These are phyloP conservation scores for Aspergillus nidulans DNA, from an alignment of 495 filamentous ascomycete genomes.

Conservation along the genomic window DNA sequence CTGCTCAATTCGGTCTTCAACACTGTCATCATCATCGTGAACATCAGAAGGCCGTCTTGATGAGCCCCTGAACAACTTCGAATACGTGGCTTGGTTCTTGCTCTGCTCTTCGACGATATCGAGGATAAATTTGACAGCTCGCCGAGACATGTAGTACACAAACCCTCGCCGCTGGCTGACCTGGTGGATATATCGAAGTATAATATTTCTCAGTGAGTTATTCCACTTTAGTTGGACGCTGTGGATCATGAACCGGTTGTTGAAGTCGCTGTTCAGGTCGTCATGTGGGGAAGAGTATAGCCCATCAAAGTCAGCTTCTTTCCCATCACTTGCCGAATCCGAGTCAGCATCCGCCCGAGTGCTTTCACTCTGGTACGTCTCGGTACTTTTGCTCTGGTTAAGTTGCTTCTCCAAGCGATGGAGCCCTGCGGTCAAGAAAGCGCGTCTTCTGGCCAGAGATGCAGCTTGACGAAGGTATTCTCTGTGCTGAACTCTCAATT, in stretches of 20 bases:
- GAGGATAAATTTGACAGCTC: conserved; percentile 95
- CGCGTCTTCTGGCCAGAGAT: conserved; percentile 66
- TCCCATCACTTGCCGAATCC: conserved; percentile 37
- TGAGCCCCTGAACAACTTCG: conserved; percentile 25
- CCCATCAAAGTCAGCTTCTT: conserved; percentile 38
- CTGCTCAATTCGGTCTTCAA: conserved; percentile 84
- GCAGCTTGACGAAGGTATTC: conserved; percentile 63
- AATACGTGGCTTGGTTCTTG: conserved; percentile 52
- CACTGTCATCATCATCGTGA: conserved; percentile 54
- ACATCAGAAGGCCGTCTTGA: conserved; percentile 26
- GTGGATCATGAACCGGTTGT: conserved; percentile 96
- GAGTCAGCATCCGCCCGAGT: conserved; percentile 45
- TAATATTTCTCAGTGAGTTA: conserved; percentile 91
- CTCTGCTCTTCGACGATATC: conserved; percentile 95
- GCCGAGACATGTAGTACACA: conserved; percentile 93
- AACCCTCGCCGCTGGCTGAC: conserved; percentile 94
- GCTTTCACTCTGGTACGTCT: conserved; percentile 44
- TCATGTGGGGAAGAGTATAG: conserved; percentile 42
- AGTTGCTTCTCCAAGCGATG: conserved; percentile 58
- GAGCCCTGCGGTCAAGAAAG: conserved; percentile 73
- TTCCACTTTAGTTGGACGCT: conserved; percentile 98
- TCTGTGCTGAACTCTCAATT: conserved; percentile 58
- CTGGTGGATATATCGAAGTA: conserved; percentile 94
- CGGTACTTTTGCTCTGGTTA: conserved; percentile 26
- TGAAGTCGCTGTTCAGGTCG: conserved; percentile 86